phyloP scores from a whole-genome alignment of 2,329 filamentous ascomycete genomes.

The Purpureocillium takamizusanense region DNA sequence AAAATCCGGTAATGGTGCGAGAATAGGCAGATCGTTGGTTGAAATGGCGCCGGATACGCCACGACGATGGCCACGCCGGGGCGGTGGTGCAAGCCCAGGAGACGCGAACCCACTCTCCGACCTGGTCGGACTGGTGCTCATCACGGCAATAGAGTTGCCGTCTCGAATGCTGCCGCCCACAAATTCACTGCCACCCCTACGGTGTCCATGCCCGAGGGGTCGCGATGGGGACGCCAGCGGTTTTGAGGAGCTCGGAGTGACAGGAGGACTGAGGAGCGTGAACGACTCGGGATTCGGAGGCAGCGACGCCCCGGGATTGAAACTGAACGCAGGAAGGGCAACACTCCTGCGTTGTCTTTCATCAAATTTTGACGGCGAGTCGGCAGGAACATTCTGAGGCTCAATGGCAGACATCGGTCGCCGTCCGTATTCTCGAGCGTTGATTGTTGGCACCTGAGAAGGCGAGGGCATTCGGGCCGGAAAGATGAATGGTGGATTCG shows the following conservation, averaged over 20 bases:
- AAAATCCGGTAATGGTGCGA: slow-evolving; percentile 48
- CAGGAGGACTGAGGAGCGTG: slow-evolving; percentile 42
- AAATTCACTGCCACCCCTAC: slow-evolving; percentile 77
- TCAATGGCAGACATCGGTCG: slow-evolving; percentile 47
- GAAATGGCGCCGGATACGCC: slow-evolving; percentile 68
- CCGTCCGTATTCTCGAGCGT: slow-evolving; percentile 38
- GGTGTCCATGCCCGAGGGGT: slow-evolving; percentile 61
- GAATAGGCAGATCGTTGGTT: slow-evolving; percentile 69
- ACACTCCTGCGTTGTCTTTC: slow-evolving; percentile 21
- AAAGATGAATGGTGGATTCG: slow-evolving; percentile 59
- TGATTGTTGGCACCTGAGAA: slow-evolving; percentile 36
- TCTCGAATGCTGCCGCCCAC: slow-evolving; percentile 62
- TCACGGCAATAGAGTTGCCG: slow-evolving; percentile 47
- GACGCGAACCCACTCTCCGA: slow-evolving; percentile 48
- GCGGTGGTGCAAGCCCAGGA: slow-evolving; percentile 39
- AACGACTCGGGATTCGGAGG: slow-evolving; percentile 20
- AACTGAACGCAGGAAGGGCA: slow-evolving; percentile 44
- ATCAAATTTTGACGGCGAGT: slow-evolving; percentile 18
- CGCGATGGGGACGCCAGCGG: slow-evolving; percentile 47
- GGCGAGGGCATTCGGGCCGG: slow-evolving; percentile 38
- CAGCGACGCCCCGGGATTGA: slow-evolving; percentile 40
- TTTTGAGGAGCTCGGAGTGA: slow-evolving; percentile 42
- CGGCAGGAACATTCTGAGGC: slow-evolving; percentile 23
- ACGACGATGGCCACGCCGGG: slow-evolving; percentile 62
- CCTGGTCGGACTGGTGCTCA: slow-evolving; percentile 64